Evolutionary conservation across 352 stramenopile species (phyloP).

Genomic region (Pythium dissotocum): DNA sequence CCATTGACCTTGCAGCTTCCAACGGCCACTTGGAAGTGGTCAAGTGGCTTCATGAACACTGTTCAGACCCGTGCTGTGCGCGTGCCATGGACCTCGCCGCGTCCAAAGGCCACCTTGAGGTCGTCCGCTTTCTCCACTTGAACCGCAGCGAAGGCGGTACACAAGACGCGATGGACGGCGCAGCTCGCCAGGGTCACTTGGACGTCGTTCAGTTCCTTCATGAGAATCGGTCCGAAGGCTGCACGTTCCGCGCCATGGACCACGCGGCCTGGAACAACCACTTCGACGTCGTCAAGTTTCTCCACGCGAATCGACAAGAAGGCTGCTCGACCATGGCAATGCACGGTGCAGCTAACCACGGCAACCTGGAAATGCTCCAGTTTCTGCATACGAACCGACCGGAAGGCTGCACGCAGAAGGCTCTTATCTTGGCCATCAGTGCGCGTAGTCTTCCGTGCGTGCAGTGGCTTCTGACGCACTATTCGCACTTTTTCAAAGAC

Average conservation of each 20-base stretch:
- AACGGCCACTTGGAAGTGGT: slow-evolving; percentile 18
- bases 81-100: slow-evolving; percentile 16
- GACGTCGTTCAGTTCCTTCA: slow-evolving; percentile 18
- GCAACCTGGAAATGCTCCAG: slow-evolving; percentile 16
- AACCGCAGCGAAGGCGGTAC: slow-evolving; percentile 18
- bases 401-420: slow-evolving; percentile 13
- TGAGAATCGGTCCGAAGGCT: slow-evolving; percentile 15
- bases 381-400: slow-evolving; percentile 10
- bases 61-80: slow-evolving; percentile 9
- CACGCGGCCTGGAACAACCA: slow-evolving; percentile 11
- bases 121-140: slow-evolving; percentile 18
- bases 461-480: slow-evolving; percentile 9
- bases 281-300: slow-evolving; percentile 14
- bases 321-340: slow-evolving; percentile 15
- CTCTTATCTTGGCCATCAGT: slow-evolving; percentile 1
- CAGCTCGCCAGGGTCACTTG: slow-evolving; percentile 12
- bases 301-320: slow-evolving; percentile 18
- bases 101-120: slow-evolving; percentile 5
- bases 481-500: not conserved
- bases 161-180: slow-evolving; percentile 14
- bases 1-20: slow-evolving; percentile 12
- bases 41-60: slow-evolving; percentile 12
- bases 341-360: slow-evolving; percentile 8
- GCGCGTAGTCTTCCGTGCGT: not conserved
- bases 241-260: slow-evolving; percentile 15